Evolutionary conservation across 2,329 filamentous ascomycete species (phyloP), one percentile per base, ranked within the genome.

Genomic region (Plenodomus lindquistii): DNA sequence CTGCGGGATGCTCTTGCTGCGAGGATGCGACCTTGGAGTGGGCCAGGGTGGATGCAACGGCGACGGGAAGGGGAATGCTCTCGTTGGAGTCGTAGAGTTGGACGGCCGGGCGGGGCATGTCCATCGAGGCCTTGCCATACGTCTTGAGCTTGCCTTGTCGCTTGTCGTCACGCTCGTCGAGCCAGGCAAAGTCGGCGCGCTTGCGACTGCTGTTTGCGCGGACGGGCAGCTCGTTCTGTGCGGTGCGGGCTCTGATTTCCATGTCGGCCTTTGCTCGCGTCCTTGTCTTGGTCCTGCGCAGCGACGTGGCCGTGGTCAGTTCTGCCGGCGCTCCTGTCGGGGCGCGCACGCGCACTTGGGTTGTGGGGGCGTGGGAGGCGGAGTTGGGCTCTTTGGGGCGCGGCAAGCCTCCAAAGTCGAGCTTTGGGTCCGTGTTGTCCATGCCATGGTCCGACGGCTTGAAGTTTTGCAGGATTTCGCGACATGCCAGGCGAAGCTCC

Each of bases 401-500:
- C 40, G 60, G 54, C 36, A 67, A 52, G 16, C 54, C 63, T 20
- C 63, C 54, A 55, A 71, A 71, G 50, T 72, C 70, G 17, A 70
- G 59, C 51, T 65, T 69, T 8, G 67, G 70, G 48, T 75, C 67
- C 1, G 64, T 63, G 48, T 71, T 63, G 21, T 62, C 60, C 53
- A 72, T 62, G 52, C 62, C 66, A 60, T 70, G 63, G 44, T 71
- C 71, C 35, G 70, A 72, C 7, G 70, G 69, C 57, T 73, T 73
- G 63, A 69, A 70, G 60, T 72, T 67, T 37, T 70, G 61, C 44
- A 78, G 63, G 44, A 80, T 72, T 43, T 71, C 70, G 18, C 72
- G 70, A 60, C 77, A 80, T 46, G 77, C 75, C 37, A 66, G 57
- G 50, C 76, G 75, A 42, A 80, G 63, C 51, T 79, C 75, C 21